Evolutionary conservation across 805 yeast genomes (phyloP).

Genomic region (Hemisphaericaspora nanyangensis): DNA sequence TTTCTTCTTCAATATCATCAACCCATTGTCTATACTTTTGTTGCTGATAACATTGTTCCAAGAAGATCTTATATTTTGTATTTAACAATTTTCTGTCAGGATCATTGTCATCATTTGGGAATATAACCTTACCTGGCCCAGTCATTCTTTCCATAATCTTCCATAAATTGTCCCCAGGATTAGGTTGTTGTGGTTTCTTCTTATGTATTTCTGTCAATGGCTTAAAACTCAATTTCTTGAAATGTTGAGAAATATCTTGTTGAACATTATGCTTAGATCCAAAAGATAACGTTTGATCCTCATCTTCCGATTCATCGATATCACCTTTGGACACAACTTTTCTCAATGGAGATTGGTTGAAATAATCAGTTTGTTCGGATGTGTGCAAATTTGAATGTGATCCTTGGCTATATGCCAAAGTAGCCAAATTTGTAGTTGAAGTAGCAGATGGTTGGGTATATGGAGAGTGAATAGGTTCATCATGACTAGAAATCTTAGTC

Average conservation of each 20-base stretch:
- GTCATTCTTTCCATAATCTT: constrained; percentile 79
- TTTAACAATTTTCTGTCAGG: constrained; percentile 69
- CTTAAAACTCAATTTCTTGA: constrained; percentile 32
- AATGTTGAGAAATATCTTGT: constrained; percentile 46
- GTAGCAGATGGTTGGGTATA: constrained; percentile 82
- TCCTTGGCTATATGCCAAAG: constrained; percentile 43
- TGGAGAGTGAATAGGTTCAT: constrained; percentile 52
- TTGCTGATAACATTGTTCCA: constrained; percentile 84
- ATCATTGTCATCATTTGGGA: constrained; percentile 54
- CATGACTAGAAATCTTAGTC: constrained; percentile 11
- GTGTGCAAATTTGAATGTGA: constrained; percentile 25
- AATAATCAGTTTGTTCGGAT: constrained; percentile 39
- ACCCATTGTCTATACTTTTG: constrained; percentile 70
- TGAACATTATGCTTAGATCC: constrained; percentile 56
- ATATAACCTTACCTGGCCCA: constrained; percentile 75
- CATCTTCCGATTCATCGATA: constrained; percentile 25
- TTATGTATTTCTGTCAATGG: constrained; percentile 34
- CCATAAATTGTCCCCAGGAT: constrained; percentile 62
- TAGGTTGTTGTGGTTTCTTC: constrained; percentile 12
- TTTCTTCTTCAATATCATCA: constrained; percentile 39
- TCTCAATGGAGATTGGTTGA: constrained; percentile 22
- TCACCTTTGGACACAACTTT: constrained; percentile 1
- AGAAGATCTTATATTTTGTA: constrained; percentile 79
- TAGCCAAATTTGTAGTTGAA: constrained; percentile 53
- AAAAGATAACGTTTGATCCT: constrained; percentile 53